Percentiles rank a stretch among this genome's conserved stretches.
These are phyloP conservation scores for Cymodocea nodosa DNA, from an alignment of 116 monocot genomes.

Conservation along the genomic window DNA sequence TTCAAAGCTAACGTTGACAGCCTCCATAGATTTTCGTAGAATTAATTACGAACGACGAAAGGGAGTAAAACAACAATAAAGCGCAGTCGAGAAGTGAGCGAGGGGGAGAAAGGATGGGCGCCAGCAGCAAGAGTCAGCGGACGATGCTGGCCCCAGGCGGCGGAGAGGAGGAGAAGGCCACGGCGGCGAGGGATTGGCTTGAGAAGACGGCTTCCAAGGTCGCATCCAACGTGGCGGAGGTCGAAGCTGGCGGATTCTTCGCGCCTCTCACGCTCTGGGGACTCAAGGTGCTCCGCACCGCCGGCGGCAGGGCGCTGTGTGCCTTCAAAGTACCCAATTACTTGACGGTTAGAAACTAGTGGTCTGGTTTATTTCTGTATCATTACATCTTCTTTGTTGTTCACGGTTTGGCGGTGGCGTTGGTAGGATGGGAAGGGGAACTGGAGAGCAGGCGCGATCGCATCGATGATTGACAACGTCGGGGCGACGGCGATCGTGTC, in stretches of 20 bases:
- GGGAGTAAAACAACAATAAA: too few species aligned
- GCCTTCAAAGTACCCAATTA: conserved; percentile 34
- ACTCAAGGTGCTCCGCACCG: conserved; percentile 18
- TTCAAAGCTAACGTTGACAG: too few species aligned
- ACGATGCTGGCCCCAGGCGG: background rate
- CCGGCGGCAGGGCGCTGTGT: conserved; percentile 30
- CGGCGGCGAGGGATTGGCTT: conserved; percentile 1
- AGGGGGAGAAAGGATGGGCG: too few species aligned
- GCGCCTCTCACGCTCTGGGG: conserved; percentile 6
- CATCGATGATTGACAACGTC: conserved; percentile 44
- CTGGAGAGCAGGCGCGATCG: conserved; percentile 55
- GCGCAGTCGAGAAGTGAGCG: too few species aligned
- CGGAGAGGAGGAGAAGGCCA: conserved; percentile 2
- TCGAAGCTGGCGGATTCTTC: conserved; percentile 4
- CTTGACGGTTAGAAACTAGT: conserved; percentile 15
- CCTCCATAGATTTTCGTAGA: too few species aligned
- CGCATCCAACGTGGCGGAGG: background rate
- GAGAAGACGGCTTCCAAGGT: background rate
- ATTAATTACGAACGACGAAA: too few species aligned
- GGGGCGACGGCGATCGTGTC: conserved; percentile 47
- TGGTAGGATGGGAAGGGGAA: conserved; percentile 46
- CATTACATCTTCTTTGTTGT: background rate
- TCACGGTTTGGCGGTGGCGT: background rate
- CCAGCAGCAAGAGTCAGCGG: too few species aligned
- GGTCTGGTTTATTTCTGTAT: background rate